Conservation (phyloP, 1,284 basidiomycete genomes). For the Schizophyllum commune region DNA sequence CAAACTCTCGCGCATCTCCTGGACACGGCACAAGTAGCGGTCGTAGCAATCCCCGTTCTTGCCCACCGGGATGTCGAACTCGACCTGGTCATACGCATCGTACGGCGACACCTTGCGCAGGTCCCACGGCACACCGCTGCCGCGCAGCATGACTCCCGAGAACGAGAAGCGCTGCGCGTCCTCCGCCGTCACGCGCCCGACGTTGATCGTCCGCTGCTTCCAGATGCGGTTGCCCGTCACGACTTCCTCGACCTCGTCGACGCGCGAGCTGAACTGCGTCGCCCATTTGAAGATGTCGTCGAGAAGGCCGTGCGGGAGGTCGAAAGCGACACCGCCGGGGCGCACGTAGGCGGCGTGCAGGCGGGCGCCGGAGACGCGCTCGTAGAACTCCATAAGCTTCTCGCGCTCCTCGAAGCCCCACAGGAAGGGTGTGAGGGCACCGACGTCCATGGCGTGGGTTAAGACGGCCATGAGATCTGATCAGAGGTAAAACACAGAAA, state of each 20-base stretch:
- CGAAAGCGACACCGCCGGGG: conserved; percentile 97
- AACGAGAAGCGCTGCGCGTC: conserved; percentile 92
- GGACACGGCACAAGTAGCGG: conserved; percentile 92
- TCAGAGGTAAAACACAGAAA: too few species aligned
- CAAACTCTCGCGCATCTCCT: conserved; percentile 95
- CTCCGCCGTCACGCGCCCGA: conserved; percentile 89
- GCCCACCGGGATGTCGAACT: conserved; percentile 95
- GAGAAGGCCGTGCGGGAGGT: conserved; percentile 91
- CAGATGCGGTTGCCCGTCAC: conserved; percentile 97
- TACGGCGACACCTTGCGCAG: conserved; percentile 89
- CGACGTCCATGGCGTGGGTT: conserved; percentile 95
- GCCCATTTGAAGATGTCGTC: conserved; percentile 99
- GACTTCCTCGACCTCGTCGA: conserved; percentile 98
- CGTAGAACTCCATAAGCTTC: conserved; percentile 99
- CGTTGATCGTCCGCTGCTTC: conserved; percentile 90
- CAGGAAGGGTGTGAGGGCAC: conserved; percentile 96
- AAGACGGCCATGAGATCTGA: conserved; percentile 98
- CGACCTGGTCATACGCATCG: conserved; percentile 97
- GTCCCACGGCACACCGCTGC: conserved; percentile 94
- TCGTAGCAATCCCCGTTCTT: conserved; percentile 98
- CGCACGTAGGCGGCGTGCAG: conserved; percentile 98
- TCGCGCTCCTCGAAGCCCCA: conserved; percentile 99
- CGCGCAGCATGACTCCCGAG: conserved; percentile 95
- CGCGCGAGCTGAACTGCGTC: conserved; percentile 85
- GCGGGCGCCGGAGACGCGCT: conserved; percentile 96